These are phyloP conservation scores for Candida jianshihensis DNA, from an alignment of 805 yeast species.

Conservation along the genomic window DNA sequence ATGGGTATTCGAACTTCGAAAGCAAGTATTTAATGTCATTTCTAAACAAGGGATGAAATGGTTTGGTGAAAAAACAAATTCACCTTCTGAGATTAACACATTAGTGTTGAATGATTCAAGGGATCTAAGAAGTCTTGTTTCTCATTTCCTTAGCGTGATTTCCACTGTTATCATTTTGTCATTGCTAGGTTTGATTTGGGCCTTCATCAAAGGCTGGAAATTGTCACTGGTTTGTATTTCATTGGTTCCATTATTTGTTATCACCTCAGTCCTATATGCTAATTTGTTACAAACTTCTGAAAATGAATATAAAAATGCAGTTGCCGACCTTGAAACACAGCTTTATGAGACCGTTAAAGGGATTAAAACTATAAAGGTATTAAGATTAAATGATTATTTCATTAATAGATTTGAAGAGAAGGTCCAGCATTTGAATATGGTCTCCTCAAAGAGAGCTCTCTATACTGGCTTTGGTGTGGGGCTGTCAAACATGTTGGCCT, in stretches of 20 bases:
- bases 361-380: constrained; percentile 55
- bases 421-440: constrained; percentile 25
- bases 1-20: constrained; percentile 56
- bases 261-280: constrained; percentile 48
- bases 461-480: constrained; percentile 66
- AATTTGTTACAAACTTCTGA: constrained; percentile 47
- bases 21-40: constrained; percentile 39
- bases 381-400: constrained; percentile 49
- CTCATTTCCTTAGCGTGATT: constrained; percentile 52
- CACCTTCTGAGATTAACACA: constrained; percentile 51
- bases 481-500: constrained; percentile 42
- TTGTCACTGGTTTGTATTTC: constrained; percentile 77
- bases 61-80: constrained; percentile 34
- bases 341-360: constrained; percentile 47
- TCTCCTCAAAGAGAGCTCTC: constrained; percentile 47
- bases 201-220: constrained; percentile 77
- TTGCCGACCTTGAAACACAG: constrained; percentile 48
- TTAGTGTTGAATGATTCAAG: constrained; percentile 76
- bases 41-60: constrained; percentile 46
- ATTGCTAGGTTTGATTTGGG: constrained; percentile 66
- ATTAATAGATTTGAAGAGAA: constrained; percentile 25
- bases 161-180: constrained; percentile 49
- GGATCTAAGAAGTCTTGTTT: constrained; percentile 60
- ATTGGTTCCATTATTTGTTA: constrained; percentile 56
- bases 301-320: constrained; percentile 46